Evolutionary conservation across 2,329 filamentous ascomycete genomes (phyloP), one percentile per base, ranked within the genome.

Genomic region (Karstenula rhodostoma): DNA sequence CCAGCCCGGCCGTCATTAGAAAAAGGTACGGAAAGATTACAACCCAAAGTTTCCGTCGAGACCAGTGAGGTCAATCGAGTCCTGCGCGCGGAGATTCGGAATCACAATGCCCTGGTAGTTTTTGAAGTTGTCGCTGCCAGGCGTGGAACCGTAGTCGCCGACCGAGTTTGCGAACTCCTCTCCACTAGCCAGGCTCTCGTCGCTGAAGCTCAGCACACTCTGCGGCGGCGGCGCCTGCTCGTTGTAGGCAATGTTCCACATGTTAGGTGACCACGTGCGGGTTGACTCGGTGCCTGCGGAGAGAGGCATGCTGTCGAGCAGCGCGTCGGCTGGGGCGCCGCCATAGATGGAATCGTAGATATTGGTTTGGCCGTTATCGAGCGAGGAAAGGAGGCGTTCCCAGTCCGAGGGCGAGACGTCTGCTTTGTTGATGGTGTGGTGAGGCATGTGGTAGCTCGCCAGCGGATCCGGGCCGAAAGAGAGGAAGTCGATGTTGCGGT

Each of bases 281-380:
- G 70, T 69, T 7, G 68, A 64, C 8, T 78, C 75, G 1, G 71
- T 65, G 5, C 65, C 67, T 8, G 73, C 71, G 8, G 75, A 70
- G 3, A 73, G 59, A 1, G 72, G 72, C 7, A 71, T 60, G 27
- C 72, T 70, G 46, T 77, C 76, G 33, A 77, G 61, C 12, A 78
- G 73, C 5, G 75, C 75, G 43, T 78, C 77, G 0, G 75, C 77
- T 8, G 82, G 83, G 10, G 85, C 84, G 0, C 90, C 90, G 40
- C 90, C 91, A 67, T 93, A 93, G 57, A 93, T 92, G 43, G 89
- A 89, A 72, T 93, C 90, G 76, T 92, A 95, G n/a, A 96, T 90
- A 72, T 94, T 96, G 56, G 89, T 87, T 65, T 90, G 86, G 0
- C 92, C 92, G 37, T 89, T 89, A 68, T 96, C 93, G 75, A 96